These are phyloP conservation scores for Cystofilobasidium bisporidii DNA, from an alignment of 768 basidiomycete genomes.

Conservation along the genomic window DNA sequence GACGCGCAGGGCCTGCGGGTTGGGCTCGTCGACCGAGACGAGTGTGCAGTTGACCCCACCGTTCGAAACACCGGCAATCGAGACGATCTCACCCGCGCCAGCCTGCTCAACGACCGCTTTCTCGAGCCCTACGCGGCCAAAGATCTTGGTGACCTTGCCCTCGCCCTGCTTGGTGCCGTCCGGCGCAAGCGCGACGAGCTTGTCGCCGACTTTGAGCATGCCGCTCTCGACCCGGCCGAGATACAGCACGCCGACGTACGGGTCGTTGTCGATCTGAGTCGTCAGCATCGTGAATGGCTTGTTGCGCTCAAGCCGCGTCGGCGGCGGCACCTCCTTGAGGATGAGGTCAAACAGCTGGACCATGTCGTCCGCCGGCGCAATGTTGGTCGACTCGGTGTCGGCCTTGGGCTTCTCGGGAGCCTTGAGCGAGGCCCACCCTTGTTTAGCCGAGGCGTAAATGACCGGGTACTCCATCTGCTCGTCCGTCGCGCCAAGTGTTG, in stretches of 20 bases:
- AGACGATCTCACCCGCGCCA: constrained; percentile 28
- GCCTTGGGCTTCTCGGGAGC: constrained; percentile 25
- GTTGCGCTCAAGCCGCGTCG: constrained; percentile 20
- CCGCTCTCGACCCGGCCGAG: constrained; percentile 27
- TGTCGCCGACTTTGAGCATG: constrained; percentile 15
- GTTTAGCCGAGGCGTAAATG: constrained; percentile 29
- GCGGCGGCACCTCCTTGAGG: constrained; percentile 25
- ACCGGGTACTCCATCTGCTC: constrained; percentile 29
- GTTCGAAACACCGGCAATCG: constrained; percentile 15
- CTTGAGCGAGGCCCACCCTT: constrained; percentile 24
- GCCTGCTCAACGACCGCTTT: constrained; percentile 25
- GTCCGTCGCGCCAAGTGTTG: constrained; percentile 25
- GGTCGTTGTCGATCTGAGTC: constrained; percentile 27
- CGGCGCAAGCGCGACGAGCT: constrained; percentile 20
- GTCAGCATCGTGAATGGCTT: constrained; percentile 28
- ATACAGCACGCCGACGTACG: constrained; percentile 25
- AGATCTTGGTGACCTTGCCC: constrained; percentile 29
- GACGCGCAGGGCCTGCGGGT: constrained; percentile 16
- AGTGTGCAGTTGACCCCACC: constrained; percentile 27
- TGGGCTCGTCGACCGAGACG: constrained; percentile 12
- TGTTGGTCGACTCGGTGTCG: constrained; percentile 24
- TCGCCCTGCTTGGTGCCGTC: constrained; percentile 25
- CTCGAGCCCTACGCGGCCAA: constrained; percentile 22
- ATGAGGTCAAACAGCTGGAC: constrained; percentile 27
- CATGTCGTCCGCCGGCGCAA: constrained; percentile 25